phyloP scores from a whole-genome alignment of 495 filamentous ascomycete species.

The Daldinia childiae region DNA sequence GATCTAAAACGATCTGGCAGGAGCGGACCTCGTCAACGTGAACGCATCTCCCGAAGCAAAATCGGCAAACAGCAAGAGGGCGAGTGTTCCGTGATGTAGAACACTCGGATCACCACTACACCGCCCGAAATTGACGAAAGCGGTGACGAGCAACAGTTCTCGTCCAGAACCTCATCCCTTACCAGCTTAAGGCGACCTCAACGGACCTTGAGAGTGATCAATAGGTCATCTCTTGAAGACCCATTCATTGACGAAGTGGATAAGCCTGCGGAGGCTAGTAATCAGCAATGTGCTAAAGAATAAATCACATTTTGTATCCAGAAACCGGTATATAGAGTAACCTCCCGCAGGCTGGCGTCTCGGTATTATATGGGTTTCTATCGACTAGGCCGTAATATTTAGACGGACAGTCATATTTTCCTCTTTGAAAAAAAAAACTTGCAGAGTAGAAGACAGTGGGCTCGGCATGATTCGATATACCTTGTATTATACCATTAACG shows the following conservation, averaged over 20 bases:
- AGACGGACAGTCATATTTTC: neutral
- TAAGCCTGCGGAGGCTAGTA: neutral
- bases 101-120: conserved; percentile 33
- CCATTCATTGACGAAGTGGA: conserved; percentile 4
- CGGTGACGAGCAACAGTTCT: neutral
- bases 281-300: neutral
- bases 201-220: neutral
- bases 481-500: conserved; percentile 9
- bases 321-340: neutral
- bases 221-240: conserved; percentile 3
- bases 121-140: neutral
- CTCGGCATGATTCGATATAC: neutral
- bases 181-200: neutral
- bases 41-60: conserved; percentile 83
- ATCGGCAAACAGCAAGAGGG: conserved; percentile 84
- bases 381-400: neutral
- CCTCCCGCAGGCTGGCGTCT: neutral
- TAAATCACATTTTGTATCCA: neutral
- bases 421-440: neutral
- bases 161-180: conserved; percentile 6
- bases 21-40: conserved; percentile 71
- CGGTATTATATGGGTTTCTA: neutral
- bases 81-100: conserved; percentile 85
- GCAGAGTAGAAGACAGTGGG: neutral
- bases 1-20: conserved; percentile 86